These are phyloP conservation scores for Stemphylium lycopersici DNA, from an alignment of 2,329 filamentous ascomycete genomes.

Conservation along the genomic window DNA sequence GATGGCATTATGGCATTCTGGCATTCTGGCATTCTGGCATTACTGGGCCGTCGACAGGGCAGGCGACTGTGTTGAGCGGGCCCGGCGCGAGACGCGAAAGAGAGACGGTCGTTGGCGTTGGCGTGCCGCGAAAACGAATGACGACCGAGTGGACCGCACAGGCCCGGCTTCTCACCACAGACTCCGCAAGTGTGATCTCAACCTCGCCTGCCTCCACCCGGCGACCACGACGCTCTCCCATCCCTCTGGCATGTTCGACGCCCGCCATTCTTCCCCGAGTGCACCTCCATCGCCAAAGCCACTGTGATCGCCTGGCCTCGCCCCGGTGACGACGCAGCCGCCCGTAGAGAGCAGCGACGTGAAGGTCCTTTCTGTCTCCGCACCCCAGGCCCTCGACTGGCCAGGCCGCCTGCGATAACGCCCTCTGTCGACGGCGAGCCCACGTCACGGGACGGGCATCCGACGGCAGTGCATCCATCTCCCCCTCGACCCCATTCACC, in stretches of 20 bases:
- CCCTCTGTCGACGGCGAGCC: slow-evolving; percentile 2
- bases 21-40: too few relatives aligned
- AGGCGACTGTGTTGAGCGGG: neutral
- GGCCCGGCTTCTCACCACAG: slow-evolving; percentile 23
- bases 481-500: slow-evolving; percentile 1
- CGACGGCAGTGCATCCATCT: too few relatives aligned
- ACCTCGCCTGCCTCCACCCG: slow-evolving; percentile 22
- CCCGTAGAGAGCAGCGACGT: slow-evolving; percentile 28
- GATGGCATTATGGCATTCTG: too few relatives aligned
- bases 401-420: slow-evolving; percentile 33
- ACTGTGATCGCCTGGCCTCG: slow-evolving; percentile 2
- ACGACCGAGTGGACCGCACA: slow-evolving; percentile 20
- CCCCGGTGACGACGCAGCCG: slow-evolving; percentile 9
- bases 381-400: slow-evolving; percentile 21
- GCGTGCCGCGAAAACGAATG: slow-evolving; percentile 17
- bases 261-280: slow-evolving; percentile 30
- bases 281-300: slow-evolving; percentile 10
- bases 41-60: too few relatives aligned
- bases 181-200: slow-evolving; percentile 25
- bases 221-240: slow-evolving; percentile 12
- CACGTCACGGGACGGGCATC: too few relatives aligned
- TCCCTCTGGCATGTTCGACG: slow-evolving; percentile 21
- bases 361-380: slow-evolving; percentile 30
- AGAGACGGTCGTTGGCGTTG: slow-evolving; percentile 14
- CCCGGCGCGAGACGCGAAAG: slow-evolving; percentile 15